Base-by-base conservation (phyloP, 495 filamentous ascomycete species). In the Pyrenopolyporus hunteri region DNA sequence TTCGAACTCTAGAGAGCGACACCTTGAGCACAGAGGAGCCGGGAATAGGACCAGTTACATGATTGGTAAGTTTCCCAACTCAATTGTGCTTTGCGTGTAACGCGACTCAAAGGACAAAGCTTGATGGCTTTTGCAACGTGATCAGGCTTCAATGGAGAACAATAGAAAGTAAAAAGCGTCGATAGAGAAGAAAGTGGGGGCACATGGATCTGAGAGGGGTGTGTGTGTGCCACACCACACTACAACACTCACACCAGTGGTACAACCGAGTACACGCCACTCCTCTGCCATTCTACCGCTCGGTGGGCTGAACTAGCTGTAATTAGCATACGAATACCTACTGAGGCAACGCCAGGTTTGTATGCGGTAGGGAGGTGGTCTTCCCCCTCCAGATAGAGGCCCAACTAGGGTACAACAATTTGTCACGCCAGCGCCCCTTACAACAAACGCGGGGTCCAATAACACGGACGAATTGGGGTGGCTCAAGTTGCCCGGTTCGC, bases 361-460 rank as follows among this genome's bases (percentile, higher is more conserved):
- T 45, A 26, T 26, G 14, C 14, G 26, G 42, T 42, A 35, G 46
- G 25, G 17, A 33, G 23, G 14, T 14, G 9, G 40, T 35, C 20
- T 39, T 37, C 42, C 42, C 35, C 33, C 37, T 47, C 49, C 45
- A 65, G 51, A 52, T 57, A 43, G 45, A 55, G 60, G 57, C 56
- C 62, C 62, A 56, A 65, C 56, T 59, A 59, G 16, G 56, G 46
- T 39, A 65, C 39, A 42, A 50, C 23, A 49, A 65, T 65, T 65
- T 65, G 62, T 65, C 62, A 60, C 62, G 36, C 56, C 56, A 65
- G 42, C 45, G 33, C 56, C 43, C 39, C 56, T 65, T 44, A 26
- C 36, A 60, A 59, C n/a, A n/a, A n/a, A n/a, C 62, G 62, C 62
- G 62, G 62, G 62, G 56, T 65, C 62, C 62, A 65, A 65, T 65